Evolutionary conservation across 345 rosid genomes (phyloP).

Genomic region (Corchorus olitorius): DNA sequence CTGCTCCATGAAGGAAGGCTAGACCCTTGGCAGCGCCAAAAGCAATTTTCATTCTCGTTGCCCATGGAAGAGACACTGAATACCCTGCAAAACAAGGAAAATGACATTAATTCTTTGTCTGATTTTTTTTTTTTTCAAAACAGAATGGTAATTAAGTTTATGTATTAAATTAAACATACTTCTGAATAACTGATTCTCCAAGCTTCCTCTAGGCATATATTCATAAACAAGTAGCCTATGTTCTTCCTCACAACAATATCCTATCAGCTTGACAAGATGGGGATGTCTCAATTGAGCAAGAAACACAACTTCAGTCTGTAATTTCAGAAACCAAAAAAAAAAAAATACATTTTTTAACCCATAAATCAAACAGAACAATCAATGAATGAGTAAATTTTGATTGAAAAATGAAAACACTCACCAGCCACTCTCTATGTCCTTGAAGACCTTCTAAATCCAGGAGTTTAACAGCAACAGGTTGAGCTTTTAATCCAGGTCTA

Average conservation of each 20-base stretch:
- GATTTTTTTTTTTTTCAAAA: background rate
- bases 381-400: background rate
- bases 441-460: slow-evolving; percentile 82
- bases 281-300: slow-evolving; percentile 79
- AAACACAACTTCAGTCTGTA: slow-evolving; percentile 82
- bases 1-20: slow-evolving; percentile 80
- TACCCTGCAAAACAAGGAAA: slow-evolving; percentile 47
- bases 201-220: slow-evolving; percentile 94
- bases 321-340: background rate
- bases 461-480: slow-evolving; percentile 86
- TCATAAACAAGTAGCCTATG: slow-evolving; percentile 82
- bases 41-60: slow-evolving; percentile 90
- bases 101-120: background rate
- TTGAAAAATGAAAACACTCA: slow-evolving; percentile 32
- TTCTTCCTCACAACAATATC: slow-evolving; percentile 89
- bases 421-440: slow-evolving; percentile 96
- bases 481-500: slow-evolving; percentile 77
- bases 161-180: slow-evolving; percentile 38
- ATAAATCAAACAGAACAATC: background rate
- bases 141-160: background rate
- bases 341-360: background rate
- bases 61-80: slow-evolving; percentile 81
- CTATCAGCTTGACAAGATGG: slow-evolving; percentile 82
- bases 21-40: slow-evolving; percentile 93
- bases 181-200: slow-evolving; percentile 88